A percentile compares a stretch with the other conserved stretches of the same genome.
phyloP scores from a whole-genome alignment of 2,329 filamentous ascomycete species.

The Fusarium lyarnte region DNA sequence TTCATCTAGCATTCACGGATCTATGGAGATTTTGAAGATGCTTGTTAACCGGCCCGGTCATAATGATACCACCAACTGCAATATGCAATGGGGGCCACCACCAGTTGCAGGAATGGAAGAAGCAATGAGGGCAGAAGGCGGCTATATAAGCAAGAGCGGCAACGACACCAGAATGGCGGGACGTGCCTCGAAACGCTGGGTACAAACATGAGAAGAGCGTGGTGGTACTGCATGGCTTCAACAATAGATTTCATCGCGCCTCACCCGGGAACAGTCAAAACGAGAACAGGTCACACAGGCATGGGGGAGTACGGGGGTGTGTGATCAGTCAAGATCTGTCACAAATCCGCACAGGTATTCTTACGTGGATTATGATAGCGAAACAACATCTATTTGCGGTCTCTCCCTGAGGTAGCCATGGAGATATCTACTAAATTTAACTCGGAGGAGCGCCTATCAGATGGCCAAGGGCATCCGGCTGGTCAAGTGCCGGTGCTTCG shows the following conservation, averaged over 20 bases:
- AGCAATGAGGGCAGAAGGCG: constrained; percentile 15
- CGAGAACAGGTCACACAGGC: constrained; percentile 14
- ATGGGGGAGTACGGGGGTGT: constrained; percentile 26
- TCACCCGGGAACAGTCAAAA: constrained; percentile 41
- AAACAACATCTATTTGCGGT: constrained; percentile 18
- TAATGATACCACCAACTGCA: constrained; percentile 14
- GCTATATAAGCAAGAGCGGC: constrained; percentile 20
- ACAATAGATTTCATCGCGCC: constrained; percentile 36
- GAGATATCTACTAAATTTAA: not conserved
- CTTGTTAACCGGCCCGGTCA: constrained; percentile 39
- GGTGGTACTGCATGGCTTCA: constrained; percentile 18
- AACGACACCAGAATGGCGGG: constrained; percentile 12
- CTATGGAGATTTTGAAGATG: constrained; percentile 25
- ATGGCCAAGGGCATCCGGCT: not conserved
- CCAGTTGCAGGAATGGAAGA: constrained; percentile 13
- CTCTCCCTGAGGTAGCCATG: constrained; percentile 2
- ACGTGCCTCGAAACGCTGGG: constrained; percentile 19
- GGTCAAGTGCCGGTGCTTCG: constrained; percentile 15
- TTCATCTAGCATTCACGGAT: constrained; percentile 38
- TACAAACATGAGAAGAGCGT: constrained; percentile 6
- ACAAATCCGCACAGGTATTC: constrained; percentile 32
- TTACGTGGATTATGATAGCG: constrained; percentile 33
- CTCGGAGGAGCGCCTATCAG: constrained; percentile 18
- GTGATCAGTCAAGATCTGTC: constrained; percentile 18
- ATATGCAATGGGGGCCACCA: constrained; percentile 14